A percentile compares a stretch with the other conserved stretches of the same genome.
Conservation (phyloP, 495 filamentous ascomycete species). For the Neurospora sp. region DNA sequence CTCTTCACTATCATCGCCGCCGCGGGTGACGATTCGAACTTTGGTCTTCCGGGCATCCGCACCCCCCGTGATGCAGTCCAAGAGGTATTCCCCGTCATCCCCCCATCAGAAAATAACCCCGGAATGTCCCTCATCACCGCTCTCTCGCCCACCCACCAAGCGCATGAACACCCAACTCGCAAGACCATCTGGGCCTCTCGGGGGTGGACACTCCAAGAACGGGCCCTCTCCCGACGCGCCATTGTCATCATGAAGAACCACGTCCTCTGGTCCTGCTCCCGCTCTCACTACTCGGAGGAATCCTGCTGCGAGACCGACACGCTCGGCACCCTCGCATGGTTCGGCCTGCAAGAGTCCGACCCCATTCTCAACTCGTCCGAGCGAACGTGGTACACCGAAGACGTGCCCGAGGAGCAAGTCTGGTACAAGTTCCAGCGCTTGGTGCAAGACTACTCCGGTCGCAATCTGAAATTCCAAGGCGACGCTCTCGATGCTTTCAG, state of each 20-base stretch:
- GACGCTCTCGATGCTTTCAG: background rate
- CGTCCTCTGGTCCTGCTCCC: background rate
- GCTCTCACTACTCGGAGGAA: background rate
- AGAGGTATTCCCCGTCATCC: background rate
- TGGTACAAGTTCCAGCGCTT: background rate
- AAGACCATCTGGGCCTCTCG: background rate
- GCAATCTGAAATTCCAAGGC: background rate
- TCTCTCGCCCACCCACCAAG: background rate
- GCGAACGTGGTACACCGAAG: background rate
- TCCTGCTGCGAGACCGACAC: background rate
- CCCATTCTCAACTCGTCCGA: background rate
- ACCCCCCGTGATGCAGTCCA: background rate
- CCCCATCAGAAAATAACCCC: background rate
- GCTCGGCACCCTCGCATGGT: background rate
- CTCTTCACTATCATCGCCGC: conserved; percentile 14
- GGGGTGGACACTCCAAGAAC: background rate
- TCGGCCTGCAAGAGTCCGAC: background rate
- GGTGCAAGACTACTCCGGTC: background rate
- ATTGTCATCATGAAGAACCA: background rate
- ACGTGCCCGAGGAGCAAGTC: background rate
- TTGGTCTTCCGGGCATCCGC: background rate
- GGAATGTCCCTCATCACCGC: background rate
- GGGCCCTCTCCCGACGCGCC: background rate
- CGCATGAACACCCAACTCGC: background rate
- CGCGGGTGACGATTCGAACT: background rate